A percentile compares a stretch with the other conserved stretches of the same genome.
phyloP scores from a whole-genome alignment of 208 protist genomes.

The Leishmania amazonensis region DNA sequence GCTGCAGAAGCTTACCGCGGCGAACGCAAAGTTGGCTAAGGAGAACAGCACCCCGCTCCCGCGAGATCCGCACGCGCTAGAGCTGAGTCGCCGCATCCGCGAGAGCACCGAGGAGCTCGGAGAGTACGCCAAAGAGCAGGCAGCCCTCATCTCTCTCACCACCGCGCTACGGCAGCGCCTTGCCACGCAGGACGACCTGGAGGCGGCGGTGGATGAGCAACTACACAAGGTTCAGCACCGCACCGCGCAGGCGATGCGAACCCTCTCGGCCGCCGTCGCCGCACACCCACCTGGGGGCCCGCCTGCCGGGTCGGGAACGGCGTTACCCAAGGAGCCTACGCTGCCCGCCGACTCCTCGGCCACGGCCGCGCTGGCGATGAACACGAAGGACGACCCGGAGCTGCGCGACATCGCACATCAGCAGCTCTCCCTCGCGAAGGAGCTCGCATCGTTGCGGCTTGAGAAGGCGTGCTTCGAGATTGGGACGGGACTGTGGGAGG shows the following conservation, averaged over 20 bases:
- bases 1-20: conserved; percentile 38
- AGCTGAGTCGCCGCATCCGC: conserved; percentile 59
- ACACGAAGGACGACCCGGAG: conserved; percentile 52
- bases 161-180: conserved; percentile 66
- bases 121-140: conserved; percentile 41
- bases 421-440: conserved; percentile 71
- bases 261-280: conserved; percentile 23
- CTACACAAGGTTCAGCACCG: conserved; percentile 45
- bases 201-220: conserved; percentile 66
- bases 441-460: conserved; percentile 72
- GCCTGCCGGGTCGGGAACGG: conserved; percentile 1
- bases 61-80: conserved; percentile 70
- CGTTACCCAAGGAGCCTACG: conserved; percentile 18
- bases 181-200: conserved; percentile 61
- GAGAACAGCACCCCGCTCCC: conserved; percentile 75
- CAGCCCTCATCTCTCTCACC: conserved; percentile 42
- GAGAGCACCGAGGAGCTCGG: conserved; percentile 58
- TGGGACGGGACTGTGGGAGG: conserved; percentile 74
- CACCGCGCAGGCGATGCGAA: conserved; percentile 29
- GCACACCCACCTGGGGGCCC: conserved; percentile 18
- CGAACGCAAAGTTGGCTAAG: conserved; percentile 54
- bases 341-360: conserved; percentile 20
- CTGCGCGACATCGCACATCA: conserved; percentile 69
- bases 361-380: conserved; percentile 20
- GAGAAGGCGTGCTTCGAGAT: conserved; percentile 77